Conservation (phyloP, 768 basidiomycete species). For the Naematelia encephala region DNA sequence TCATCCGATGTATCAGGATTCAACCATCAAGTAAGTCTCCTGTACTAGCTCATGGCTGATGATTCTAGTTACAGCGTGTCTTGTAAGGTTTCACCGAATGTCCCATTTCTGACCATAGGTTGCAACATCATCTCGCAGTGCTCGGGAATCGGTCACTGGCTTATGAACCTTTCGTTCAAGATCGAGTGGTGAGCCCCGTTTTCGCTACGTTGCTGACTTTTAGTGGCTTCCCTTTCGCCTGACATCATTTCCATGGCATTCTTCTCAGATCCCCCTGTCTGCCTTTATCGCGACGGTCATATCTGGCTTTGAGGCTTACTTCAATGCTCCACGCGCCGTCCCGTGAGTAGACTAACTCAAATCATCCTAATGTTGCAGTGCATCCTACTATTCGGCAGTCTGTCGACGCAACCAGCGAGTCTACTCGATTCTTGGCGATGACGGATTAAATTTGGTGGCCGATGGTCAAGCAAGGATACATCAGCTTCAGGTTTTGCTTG, state of each 20-base stretch:
- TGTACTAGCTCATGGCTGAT: background rate
- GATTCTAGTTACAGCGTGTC: constrained; percentile 37
- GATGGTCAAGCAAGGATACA: constrained; percentile 36
- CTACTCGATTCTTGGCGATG: constrained; percentile 18
- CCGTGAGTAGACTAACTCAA: constrained; percentile 22
- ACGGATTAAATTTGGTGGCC: constrained; percentile 19
- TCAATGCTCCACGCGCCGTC: constrained; percentile 29
- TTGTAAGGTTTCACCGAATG: constrained; percentile 24
- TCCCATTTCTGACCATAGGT: constrained; percentile 12
- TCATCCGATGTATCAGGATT: constrained; percentile 22
- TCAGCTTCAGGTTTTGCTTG: constrained; percentile 35
- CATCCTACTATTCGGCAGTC: constrained; percentile 16
- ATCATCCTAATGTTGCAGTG: constrained; percentile 8
- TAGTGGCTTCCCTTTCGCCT: constrained; percentile 32
- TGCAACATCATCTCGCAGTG: constrained; percentile 46
- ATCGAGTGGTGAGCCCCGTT: constrained; percentile 33
- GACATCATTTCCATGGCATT: constrained; percentile 37
- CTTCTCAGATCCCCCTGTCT: constrained; percentile 41
- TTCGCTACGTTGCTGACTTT: background rate
- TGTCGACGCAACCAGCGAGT: background rate
- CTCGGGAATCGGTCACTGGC: constrained; percentile 40
- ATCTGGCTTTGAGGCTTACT: constrained; percentile 37
- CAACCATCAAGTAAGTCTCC: constrained; percentile 43
- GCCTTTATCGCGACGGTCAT: constrained; percentile 37
- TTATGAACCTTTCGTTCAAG: constrained; percentile 44